phyloP scores from a whole-genome alignment of 2,329 filamentous ascomycete species.

The Cladophialophora bantiana region DNA sequence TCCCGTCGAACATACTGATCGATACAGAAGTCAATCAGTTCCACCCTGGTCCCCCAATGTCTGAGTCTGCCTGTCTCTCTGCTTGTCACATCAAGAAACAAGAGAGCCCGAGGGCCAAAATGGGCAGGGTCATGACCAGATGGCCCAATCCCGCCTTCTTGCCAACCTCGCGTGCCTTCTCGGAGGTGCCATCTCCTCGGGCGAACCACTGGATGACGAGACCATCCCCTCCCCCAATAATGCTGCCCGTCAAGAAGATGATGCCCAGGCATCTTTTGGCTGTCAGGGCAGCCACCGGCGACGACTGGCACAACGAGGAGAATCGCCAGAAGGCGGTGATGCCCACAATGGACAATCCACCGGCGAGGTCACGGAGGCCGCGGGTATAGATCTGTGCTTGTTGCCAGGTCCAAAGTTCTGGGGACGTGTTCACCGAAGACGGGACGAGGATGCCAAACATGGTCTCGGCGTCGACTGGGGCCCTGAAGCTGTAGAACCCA shows the following conservation, averaged over 20 bases:
- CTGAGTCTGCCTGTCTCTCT: neutral
- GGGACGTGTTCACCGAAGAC: neutral
- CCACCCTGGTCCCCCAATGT: neutral
- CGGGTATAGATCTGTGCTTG: constrained; percentile 9
- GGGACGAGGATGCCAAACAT: constrained; percentile 10
- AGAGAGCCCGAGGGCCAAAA: constrained; percentile 6
- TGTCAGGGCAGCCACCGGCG: constrained; percentile 1
- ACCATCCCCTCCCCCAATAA: constrained; percentile 10
- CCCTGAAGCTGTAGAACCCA: constrained; percentile 3
- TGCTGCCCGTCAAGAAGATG: constrained; percentile 10
- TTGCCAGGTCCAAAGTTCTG: constrained; percentile 12
- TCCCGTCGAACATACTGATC: neutral
- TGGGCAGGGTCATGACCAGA: constrained; percentile 13
- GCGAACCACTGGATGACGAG: constrained; percentile 1
- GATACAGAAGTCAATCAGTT: neutral
- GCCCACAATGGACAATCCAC: constrained; percentile 10
- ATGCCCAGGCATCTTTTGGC: constrained; percentile 13
- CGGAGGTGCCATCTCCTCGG: neutral
- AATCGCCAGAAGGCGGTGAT: constrained; percentile 14
- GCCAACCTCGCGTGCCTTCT: constrained; percentile 5
- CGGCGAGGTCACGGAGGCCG: constrained; percentile 1
- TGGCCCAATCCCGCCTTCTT: constrained; percentile 10
- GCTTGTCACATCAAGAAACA: constrained; percentile 8
- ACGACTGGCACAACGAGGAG: constrained; percentile 11
- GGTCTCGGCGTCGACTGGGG: constrained; percentile 6